Percentiles rank a stretch among this genome's conserved stretches.
Conservation (phyloP, 352 stramenopile species). For the Globisporangium orthogonon region DNA sequence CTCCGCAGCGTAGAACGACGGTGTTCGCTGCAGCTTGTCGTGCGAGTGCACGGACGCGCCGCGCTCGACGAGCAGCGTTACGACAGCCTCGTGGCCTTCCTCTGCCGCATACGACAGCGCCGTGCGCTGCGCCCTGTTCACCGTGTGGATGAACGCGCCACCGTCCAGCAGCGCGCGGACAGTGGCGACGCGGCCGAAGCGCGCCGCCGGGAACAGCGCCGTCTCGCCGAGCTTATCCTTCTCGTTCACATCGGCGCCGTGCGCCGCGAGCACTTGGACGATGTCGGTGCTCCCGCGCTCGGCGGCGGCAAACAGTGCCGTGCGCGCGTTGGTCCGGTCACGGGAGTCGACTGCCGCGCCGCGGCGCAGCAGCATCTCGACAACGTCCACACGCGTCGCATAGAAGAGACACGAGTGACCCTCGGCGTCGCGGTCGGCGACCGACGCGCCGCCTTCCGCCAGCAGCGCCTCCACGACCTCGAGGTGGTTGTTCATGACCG, state of each 20-base stretch:
- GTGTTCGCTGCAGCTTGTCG: conserved; percentile 8
- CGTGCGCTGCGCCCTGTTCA: conserved; percentile 7
- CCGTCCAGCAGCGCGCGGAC: conserved; percentile 4
- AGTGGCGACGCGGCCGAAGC: conserved; percentile 5
- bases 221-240: conserved; percentile 13
- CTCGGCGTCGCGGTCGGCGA: conserved; percentile 6
- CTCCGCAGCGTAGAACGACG: conserved; percentile 9
- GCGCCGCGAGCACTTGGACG: conserved; percentile 1
- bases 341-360: conserved; percentile 1
- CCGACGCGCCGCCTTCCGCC: conserved; percentile 1
- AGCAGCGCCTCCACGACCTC: conserved; percentile 3
- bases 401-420: conserved; percentile 13
- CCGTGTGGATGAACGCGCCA: conserved; percentile 10
- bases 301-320: conserved; percentile 10
- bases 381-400: conserved; percentile 4
- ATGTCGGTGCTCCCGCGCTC: conserved; percentile 7
- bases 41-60: conserved; percentile 10
- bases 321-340: conserved; percentile 8
- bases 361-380: conserved; percentile 5
- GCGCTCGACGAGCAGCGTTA: conserved; percentile 8
- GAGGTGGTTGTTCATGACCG: conserved; percentile 11
- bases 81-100: conserved; percentile 7
- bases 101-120: conserved; percentile 11
- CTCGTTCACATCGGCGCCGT: conserved; percentile 8
- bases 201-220: conserved; percentile 9